Conservation (phyloP, 2,329 filamentous ascomycete genomes). For the Penicillium janthinellum region DNA sequence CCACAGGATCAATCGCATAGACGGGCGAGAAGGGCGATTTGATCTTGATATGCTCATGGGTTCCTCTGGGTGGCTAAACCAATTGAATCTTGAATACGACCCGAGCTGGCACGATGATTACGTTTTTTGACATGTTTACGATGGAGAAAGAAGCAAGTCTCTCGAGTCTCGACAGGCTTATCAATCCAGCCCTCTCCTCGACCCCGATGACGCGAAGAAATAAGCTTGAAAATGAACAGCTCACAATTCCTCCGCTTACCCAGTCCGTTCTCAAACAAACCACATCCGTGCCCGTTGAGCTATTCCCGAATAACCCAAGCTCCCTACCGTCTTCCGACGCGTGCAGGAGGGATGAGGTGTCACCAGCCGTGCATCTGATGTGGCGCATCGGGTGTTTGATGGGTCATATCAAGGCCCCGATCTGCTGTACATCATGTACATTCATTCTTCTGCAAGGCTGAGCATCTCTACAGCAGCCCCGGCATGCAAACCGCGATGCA, state of each 20-base stretch:
- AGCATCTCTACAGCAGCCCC: background rate
- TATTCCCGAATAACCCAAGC: background rate
- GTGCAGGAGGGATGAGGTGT: conserved; percentile 11
- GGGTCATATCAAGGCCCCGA: conserved; percentile 4
- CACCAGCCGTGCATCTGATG: conserved; percentile 7
- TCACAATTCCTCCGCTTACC: background rate
- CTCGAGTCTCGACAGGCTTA: background rate
- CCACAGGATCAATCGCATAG: background rate
- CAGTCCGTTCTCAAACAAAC: background rate
- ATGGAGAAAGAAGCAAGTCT: background rate
- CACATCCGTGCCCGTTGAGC: background rate
- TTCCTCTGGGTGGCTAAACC: background rate
- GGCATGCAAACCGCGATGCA: background rate
- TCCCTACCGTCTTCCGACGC: conserved; percentile 8
- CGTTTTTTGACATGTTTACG: background rate
- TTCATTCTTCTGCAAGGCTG: background rate
- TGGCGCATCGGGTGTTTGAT: conserved; percentile 3
- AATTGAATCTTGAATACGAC: background rate
- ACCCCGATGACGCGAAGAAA: background rate
- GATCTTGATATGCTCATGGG: no score
- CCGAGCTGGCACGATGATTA: background rate
- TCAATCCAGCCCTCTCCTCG: background rate
- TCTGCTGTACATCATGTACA: background rate
- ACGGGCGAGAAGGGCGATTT: background rate
- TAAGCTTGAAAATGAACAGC: background rate